Base-by-base conservation (phyloP, 2,329 filamentous ascomycete genomes). In the Rhinocladiella mackenziei region DNA sequence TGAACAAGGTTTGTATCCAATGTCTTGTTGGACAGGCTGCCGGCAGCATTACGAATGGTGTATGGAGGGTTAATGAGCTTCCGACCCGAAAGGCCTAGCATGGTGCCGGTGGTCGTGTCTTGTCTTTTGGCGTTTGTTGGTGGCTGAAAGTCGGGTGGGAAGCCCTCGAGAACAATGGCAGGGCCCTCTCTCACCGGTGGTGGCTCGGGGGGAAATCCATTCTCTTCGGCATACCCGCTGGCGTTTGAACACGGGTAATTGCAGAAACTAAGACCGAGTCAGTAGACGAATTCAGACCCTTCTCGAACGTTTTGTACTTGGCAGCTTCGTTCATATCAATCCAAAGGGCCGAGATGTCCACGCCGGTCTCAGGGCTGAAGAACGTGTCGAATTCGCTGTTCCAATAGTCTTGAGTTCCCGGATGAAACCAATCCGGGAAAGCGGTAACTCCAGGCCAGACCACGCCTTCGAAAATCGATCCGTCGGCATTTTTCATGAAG, bases 261-360 rank as follows among this genome's bases (percentile, higher is more conserved):
- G 58, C 76, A 79, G 29, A 76, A 70, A 53, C 43, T 45, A 34
- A 13, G 5, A 11, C 23, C 23, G 4, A 20, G 22, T 35, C n/a
- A 39, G 23, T 31, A 40, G 15, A 9, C 4, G 8, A 4, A 10
- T 11, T 19, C 6, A 13, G 11, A 40, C 4, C n/a, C 7, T 25
- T 11, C 19, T n/a, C 17, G 17, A 6, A 14, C 14, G n/a, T 5
- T n/a, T 15, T 23, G 20, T 39, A 49, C 53, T 72, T 74, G 4
- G 71, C 64, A 2, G 68, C 71, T 57, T 80, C 76, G 47, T 80
- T 80, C 76, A 84, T 78, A 55, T 87, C 84, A 53, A 86, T 86
- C 82, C 84, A 89, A 1, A 91, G 69, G 1, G 77, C 86, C 50
- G 91, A 86, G 36, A 91, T 83, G 53, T 89, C 78, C 11, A 91